Conservation (phyloP, 1,284 basidiomycete genomes). For the Vanrija pseudolonga region DNA sequence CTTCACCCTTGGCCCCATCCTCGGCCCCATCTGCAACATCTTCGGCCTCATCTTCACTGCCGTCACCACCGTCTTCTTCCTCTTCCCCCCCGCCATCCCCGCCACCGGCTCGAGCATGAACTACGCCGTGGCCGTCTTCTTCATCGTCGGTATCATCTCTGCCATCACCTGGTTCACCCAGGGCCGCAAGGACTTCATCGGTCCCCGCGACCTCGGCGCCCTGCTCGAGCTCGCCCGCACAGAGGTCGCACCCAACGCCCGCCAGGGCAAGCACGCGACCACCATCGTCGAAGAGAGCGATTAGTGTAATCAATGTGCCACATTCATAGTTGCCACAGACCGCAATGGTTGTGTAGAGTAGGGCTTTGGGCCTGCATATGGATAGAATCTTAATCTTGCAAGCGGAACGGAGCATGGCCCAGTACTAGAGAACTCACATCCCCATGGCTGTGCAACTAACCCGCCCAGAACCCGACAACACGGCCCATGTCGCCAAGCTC, state of each 20-base stretch:
- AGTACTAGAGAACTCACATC: too few species aligned
- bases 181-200: constrained; percentile 43
- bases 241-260: background rate
- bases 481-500: too few species aligned
- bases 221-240: background rate
- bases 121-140: constrained; percentile 45
- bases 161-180: constrained; percentile 41
- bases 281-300: background rate
- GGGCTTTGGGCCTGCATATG: too few species aligned
- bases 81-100: constrained; percentile 51
- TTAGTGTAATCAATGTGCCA: background rate
- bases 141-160: constrained; percentile 33
- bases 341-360: too few species aligned
- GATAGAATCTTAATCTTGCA: too few species aligned
- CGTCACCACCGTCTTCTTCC: constrained; percentile 52
- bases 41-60: constrained; percentile 45
- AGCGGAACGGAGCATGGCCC: too few species aligned
- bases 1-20: constrained; percentile 37
- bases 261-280: background rate
- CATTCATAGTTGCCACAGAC: background rate
- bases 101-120: constrained; percentile 49
- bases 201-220: constrained; percentile 40
- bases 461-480: too few species aligned
- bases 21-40: constrained; percentile 44
- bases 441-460: too few species aligned